Conservation (phyloP, 179 eudicot species). For the Beta lomatogona region DNA sequence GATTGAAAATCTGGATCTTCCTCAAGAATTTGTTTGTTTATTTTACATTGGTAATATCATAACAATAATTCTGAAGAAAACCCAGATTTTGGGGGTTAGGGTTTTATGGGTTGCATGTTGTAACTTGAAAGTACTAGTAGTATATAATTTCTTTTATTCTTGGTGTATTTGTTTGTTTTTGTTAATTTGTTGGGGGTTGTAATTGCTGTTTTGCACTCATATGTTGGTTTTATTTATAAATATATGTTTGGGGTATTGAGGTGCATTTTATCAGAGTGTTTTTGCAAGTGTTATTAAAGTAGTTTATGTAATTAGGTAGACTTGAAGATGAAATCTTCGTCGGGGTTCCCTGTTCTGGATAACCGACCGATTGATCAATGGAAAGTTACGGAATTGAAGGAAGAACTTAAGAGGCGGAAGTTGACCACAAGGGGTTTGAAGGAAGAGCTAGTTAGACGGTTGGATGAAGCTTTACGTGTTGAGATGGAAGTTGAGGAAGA, state of each 20-base stretch:
- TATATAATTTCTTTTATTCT: no score
- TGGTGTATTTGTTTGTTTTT: background rate
- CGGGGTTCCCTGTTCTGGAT: constrained; percentile 61
- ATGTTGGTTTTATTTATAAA: background rate
- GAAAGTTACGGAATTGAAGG: constrained; percentile 92
- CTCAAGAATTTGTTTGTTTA: no score
- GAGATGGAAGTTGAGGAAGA: constrained; percentile 47
- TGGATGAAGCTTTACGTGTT: constrained; percentile 64
- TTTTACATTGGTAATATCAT: background rate
- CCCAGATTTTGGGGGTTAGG: background rate
- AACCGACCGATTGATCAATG: constrained; percentile 81
- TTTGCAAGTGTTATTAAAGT: constrained; percentile 3
- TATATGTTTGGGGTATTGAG: background rate
- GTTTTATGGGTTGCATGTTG: background rate
- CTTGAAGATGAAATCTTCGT: constrained; percentile 46
- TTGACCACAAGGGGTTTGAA: constrained; percentile 75
- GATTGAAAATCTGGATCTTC: no score
- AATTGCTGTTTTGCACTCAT: background rate
- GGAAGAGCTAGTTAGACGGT: constrained; percentile 67
- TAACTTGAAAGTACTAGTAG: background rate
- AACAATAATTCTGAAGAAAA: background rate
- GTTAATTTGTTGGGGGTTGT: background rate
- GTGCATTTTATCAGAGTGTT: background rate
- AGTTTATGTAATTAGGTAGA: background rate
- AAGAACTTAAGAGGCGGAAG: constrained; percentile 85